phyloP scores from a whole-genome alignment of 345 rosid species.

The Aquilaria yunnanensis region DNA sequence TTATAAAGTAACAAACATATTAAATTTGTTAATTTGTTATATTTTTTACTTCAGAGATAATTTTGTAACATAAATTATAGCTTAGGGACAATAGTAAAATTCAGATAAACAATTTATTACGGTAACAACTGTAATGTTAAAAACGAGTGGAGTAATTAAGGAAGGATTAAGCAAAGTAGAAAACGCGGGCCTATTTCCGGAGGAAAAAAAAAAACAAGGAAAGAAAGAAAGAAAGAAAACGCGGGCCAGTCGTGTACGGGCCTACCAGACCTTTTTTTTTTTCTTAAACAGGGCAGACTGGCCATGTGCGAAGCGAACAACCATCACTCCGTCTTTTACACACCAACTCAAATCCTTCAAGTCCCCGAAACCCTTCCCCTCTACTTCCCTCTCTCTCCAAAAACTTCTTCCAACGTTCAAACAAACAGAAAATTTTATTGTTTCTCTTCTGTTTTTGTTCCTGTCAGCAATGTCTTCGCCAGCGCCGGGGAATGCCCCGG shows the following conservation, averaged over 20 bases:
- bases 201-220: neutral
- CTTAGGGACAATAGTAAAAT: too few species aligned
- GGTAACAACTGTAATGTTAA: too few species aligned
- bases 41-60: too few species aligned
- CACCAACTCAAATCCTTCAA: neutral
- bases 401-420: neutral
- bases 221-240: conserved; percentile 8
- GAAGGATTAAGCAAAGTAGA: neutral
- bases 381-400: neutral
- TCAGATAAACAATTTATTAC: too few species aligned
- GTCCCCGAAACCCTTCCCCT: neutral
- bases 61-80: too few species aligned
- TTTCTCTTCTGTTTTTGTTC: neutral
- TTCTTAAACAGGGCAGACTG: neutral
- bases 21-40: too few species aligned
- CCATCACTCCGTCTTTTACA: too few species aligned
- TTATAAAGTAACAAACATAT: too few species aligned
- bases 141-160: too few species aligned
- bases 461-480: conserved; percentile 39
- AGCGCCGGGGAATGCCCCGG: conserved; percentile 32
- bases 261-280: conserved; percentile 8
- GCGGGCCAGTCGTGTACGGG: conserved; percentile 51
- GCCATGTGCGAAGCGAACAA: neutral
- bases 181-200: conserved; percentile 32
- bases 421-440: neutral